Percentiles rank a stretch among this genome's conserved stretches.
Conservation (phyloP, 2,329 filamentous ascomycete species). For the Pseudogymnoascus sp. region DNA sequence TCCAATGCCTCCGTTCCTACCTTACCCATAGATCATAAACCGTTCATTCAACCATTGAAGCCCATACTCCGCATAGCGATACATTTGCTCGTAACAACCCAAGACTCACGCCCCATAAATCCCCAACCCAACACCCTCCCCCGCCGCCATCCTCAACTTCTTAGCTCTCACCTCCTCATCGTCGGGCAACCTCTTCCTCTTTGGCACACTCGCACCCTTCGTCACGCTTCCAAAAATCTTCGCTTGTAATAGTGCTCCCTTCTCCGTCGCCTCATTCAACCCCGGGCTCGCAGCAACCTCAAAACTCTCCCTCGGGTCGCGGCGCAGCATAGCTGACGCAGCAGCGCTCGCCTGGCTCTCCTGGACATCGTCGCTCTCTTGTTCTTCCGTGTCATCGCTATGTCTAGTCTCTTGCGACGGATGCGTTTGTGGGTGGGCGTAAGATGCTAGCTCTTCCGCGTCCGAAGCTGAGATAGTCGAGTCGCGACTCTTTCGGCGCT, state of each 20-base stretch:
- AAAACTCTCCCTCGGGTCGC: constrained; percentile 38
- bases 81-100: background rate
- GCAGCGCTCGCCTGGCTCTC: constrained; percentile 73
- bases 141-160: constrained; percentile 14
- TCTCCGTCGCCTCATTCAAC: constrained; percentile 23
- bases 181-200: constrained; percentile 14
- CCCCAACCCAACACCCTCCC: constrained; percentile 17
- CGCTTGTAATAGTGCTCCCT: constrained; percentile 42
- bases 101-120: background rate
- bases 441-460: background rate
- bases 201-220: constrained; percentile 35
- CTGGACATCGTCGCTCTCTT: constrained; percentile 54
- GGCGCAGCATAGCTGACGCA: constrained; percentile 66
- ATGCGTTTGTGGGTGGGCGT: background rate
- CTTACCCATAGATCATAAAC: background rate
- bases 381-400: constrained; percentile 45
- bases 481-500: constrained; percentile 64
- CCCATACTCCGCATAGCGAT: constrained; percentile 2
- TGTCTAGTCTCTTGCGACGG: constrained; percentile 1
- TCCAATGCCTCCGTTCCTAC: background rate
- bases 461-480: constrained; percentile 73
- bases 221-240: constrained; percentile 56
- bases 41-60: background rate
- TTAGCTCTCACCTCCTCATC: constrained; percentile 22
- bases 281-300: constrained; percentile 25